Conservation (phyloP, 2,329 filamentous ascomycete genomes). For the Apiospora pterosperma region DNA sequence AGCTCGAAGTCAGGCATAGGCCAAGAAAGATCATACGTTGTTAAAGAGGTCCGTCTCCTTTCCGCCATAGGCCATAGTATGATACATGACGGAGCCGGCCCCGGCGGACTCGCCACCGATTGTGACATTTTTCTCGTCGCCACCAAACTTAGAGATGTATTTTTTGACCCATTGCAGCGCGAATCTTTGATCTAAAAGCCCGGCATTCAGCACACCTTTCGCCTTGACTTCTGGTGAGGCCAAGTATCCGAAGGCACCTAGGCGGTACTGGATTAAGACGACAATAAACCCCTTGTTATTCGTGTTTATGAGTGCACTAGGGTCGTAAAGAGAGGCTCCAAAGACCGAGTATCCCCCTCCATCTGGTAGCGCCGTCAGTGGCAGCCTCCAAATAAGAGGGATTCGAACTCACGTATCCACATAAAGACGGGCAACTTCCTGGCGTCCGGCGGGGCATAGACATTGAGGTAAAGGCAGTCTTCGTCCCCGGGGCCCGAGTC, state of each 20-base stretch:
- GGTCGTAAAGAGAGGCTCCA: slow-evolving; percentile 16
- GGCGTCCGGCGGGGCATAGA: slow-evolving; percentile 35
- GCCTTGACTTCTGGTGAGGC: slow-evolving; percentile 40
- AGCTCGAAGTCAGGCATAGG: slow-evolving; percentile 16
- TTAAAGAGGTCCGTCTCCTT: slow-evolving; percentile 44
- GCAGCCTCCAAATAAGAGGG: not conserved
- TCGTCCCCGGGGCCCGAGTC: slow-evolving; percentile 23
- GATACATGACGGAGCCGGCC: slow-evolving; percentile 34
- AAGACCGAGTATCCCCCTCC: slow-evolving; percentile 41
- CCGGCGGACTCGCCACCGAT: slow-evolving; percentile 53
- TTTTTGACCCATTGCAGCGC: slow-evolving; percentile 50
- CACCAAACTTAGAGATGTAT: slow-evolving; percentile 51
- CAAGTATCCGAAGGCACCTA: slow-evolving; percentile 44
- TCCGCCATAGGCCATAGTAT: slow-evolving; percentile 44
- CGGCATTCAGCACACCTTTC: slow-evolving; percentile 35
- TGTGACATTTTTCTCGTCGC: slow-evolving; percentile 47
- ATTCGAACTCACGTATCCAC: slow-evolving; percentile 36
- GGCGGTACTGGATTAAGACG: slow-evolving; percentile 40
- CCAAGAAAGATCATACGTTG: not conserved
- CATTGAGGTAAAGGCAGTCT: slow-evolving; percentile 46
- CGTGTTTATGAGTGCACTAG: slow-evolving; percentile 24
- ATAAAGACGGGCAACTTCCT: slow-evolving; percentile 39
- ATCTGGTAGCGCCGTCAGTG: slow-evolving; percentile 20
- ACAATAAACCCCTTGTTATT: slow-evolving; percentile 40
- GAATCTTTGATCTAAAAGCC: slow-evolving; percentile 47